Conservation (phyloP, 768 basidiomycete genomes). For the Auricularia auricula-judae region DNA sequence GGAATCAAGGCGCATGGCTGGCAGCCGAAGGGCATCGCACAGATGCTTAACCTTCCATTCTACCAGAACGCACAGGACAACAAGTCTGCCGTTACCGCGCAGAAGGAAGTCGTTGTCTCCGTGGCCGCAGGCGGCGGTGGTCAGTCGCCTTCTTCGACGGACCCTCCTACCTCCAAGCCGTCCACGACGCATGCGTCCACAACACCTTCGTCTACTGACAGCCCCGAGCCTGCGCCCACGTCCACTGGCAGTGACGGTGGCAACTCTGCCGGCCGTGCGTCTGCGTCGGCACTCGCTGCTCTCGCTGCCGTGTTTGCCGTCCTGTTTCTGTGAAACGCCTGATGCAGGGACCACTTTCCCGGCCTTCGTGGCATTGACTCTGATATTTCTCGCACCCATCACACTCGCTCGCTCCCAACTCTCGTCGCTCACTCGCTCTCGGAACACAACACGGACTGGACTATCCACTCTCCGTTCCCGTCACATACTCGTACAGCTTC, state of each 20-base stretch:
- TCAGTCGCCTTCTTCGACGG: neutral
- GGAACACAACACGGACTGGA: neutral
- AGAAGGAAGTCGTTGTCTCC: neutral
- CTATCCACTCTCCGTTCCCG: too few relatives aligned
- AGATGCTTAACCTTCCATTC: neutral
- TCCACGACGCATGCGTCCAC: neutral
- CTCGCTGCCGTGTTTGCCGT: neutral
- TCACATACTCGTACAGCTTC: too few relatives aligned
- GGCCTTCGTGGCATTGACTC: neutral
- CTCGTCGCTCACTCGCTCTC: neutral
- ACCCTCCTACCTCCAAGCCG: neutral
- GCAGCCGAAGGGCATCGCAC: constrained; percentile 48
- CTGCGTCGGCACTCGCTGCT: neutral
- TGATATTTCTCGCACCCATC: neutral
- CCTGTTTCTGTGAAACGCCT: neutral
- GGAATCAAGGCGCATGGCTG: constrained; percentile 58
- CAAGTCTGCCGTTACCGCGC: neutral
- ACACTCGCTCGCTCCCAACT: neutral
- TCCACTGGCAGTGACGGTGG: too few relatives aligned
- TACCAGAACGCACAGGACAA: neutral
- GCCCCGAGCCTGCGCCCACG: too few relatives aligned
- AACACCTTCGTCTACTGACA: too few relatives aligned
- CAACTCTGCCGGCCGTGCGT: too few relatives aligned
- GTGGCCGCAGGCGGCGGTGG: neutral
- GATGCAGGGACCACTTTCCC: neutral